These are phyloP conservation scores for Cryphonectria radicalis DNA, from an alignment of 2,329 filamentous ascomycete genomes.

Conservation along the genomic window DNA sequence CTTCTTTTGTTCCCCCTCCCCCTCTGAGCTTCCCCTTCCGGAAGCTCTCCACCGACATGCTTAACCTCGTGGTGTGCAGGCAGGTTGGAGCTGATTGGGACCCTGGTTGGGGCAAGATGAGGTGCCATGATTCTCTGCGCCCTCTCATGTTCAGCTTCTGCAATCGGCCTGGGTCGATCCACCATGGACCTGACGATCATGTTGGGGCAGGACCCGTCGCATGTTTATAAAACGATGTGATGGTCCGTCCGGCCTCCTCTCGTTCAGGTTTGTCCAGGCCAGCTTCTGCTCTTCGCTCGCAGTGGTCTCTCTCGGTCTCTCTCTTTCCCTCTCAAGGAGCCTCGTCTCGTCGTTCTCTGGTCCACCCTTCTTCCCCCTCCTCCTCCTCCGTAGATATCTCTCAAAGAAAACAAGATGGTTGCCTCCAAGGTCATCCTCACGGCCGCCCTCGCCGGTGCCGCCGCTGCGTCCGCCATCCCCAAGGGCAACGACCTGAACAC, in stretches of 20 bases:
- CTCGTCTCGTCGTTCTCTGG: neutral
- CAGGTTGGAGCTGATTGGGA: slow-evolving; percentile 12
- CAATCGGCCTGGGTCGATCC: neutral
- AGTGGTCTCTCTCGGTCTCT: slow-evolving; percentile 4
- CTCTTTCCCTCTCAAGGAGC: neutral
- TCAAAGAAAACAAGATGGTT: slow-evolving; percentile 23
- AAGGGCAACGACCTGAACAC: slow-evolving; percentile 20
- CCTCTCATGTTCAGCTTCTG: slow-evolving; percentile 11
- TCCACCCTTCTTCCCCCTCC: neutral
- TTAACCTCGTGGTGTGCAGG: neutral
- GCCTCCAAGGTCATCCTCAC: slow-evolving; percentile 27
- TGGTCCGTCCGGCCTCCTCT: neutral
- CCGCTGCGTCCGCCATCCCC: slow-evolving; percentile 27
- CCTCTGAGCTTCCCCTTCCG: slow-evolving; percentile 11
- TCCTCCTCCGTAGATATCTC: neutral
- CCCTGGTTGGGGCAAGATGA: neutral
- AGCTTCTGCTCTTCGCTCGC: slow-evolving; percentile 21
- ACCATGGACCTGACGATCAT: neutral
- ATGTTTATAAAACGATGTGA: slow-evolving; percentile 14
- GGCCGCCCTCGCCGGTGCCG: slow-evolving; percentile 27
- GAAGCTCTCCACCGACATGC: neutral
- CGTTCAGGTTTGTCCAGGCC: slow-evolving; percentile 1
- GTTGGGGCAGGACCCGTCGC: neutral
- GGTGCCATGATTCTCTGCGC: neutral
- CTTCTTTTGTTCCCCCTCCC: neutral